Evolutionary conservation across 768 basidiomycete genomes (phyloP), one percentile per base, ranked within the genome.

Genomic region (Tulasnella sp.): DNA sequence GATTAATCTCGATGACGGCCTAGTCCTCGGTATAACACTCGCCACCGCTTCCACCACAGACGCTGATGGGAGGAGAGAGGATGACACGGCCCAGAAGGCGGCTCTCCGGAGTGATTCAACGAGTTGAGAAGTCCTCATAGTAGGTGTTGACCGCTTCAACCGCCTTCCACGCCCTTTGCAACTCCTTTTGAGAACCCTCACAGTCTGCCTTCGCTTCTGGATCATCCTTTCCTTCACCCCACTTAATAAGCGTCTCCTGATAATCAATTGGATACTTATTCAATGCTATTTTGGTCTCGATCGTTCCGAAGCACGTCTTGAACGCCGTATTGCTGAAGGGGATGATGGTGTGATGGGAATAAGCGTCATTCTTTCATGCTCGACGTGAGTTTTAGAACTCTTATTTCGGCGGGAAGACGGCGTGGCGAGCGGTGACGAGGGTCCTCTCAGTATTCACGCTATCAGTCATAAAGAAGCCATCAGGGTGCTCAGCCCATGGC

Each of bases 51-150:
- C 25, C 30, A 27, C 44, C 3, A 25, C 50, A 43, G 65, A 53
- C 65, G 65, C 43, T 63, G 66, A 75, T 69, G 50, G 70, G 66
- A 43, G 73, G 74, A 7, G 74, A 64, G 71, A 71, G 72, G 61
- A 67, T 63, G 59, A 75, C 69, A 58, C 68, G 64, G 22, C 75
- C 74, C 60, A 74, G 70, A 41, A 74, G 66, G 2, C 72, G 71
- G 60, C 71, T 54, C 42, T 67, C 65, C 17, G 49, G 43, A 31
- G 70, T 63, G 49, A 53, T 24, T 73, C 73, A 75, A 3, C 69
- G 34, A 64, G 62, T 72, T 67, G 66, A 66, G 44, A 74, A 60
- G 12, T 59, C 62, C 10, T 63, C 62, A 62, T 65, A 72, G 69
- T 73, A 70, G 1, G 55, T 55, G 65, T 72, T 72, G 68, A 73